Conservation (phyloP, 805 yeast species). For the Metschnikowia cubensis region DNA sequence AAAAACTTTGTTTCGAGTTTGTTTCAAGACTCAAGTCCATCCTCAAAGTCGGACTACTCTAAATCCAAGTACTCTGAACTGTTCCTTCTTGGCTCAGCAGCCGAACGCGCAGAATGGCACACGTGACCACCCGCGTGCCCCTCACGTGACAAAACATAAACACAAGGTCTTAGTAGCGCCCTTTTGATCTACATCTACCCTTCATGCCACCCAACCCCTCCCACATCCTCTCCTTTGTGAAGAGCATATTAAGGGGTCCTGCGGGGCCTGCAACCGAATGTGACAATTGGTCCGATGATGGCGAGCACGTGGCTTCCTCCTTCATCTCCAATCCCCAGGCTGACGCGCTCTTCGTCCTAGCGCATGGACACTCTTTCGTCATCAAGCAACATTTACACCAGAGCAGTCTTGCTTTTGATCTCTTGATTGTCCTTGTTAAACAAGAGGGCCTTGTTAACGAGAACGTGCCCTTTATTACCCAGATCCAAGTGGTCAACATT, state of each 20-base stretch:
- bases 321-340: slow-evolving; percentile 9
- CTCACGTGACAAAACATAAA: neutral
- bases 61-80: too few relatives aligned
- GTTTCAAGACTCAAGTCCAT: too few relatives aligned
- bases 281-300: slow-evolving; percentile 4
- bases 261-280: neutral
- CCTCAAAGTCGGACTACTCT: too few relatives aligned
- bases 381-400: slow-evolving; percentile 8
- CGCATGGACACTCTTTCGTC: slow-evolving; percentile 1
- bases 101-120: neutral
- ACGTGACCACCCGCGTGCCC: neutral
- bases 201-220: neutral
- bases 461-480: slow-evolving; percentile 8
- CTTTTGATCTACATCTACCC: neutral
- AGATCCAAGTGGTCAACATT: slow-evolving; percentile 16
- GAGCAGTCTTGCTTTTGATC: slow-evolving; percentile 2
- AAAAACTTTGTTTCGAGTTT: too few relatives aligned
- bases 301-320: slow-evolving; percentile 3
- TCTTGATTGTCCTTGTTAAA: slow-evolving; percentile 11
- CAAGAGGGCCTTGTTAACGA: slow-evolving; percentile 8
- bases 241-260: neutral
- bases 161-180: neutral
- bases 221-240: slow-evolving; percentile 1
- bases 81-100: too few relatives aligned
- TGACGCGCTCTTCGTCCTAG: slow-evolving; percentile 14